Evolutionary conservation across 1,139 yeast genomes (phyloP).

Genomic region (Pichia sp.): DNA sequence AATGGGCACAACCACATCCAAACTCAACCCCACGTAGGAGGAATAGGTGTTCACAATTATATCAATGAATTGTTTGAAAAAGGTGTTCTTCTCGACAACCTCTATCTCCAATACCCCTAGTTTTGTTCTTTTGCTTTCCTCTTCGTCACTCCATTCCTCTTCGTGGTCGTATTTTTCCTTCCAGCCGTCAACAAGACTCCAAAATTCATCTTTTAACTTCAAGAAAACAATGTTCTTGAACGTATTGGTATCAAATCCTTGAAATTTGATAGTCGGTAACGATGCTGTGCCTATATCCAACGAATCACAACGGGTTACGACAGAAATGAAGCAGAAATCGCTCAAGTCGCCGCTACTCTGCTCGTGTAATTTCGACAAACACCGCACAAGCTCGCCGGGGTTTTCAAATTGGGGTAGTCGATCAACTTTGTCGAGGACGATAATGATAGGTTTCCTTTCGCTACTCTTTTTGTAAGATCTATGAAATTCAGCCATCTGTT

Average conservation of each 20-base stretch:
- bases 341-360: conserved; percentile 19
- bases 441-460: conserved; percentile 19
- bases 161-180: neutral
- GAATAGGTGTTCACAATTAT: conserved; percentile 30
- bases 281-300: conserved; percentile 25
- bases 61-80: conserved; percentile 26
- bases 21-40: conserved; percentile 27
- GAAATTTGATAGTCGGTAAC: conserved; percentile 27
- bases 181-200: conserved; percentile 14
- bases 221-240: conserved; percentile 24
- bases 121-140: neutral
- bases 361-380: conserved; percentile 29
- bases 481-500: conserved; percentile 18
- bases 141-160: conserved; percentile 2
- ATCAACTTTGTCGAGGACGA: conserved; percentile 30
- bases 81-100: conserved; percentile 4
- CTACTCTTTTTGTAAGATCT: neutral
- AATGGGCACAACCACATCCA: conserved; percentile 27
- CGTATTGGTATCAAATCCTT: conserved; percentile 22
- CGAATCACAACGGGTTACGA: conserved; percentile 26
- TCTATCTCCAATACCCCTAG: neutral
- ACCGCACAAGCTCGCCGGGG: conserved; percentile 24
- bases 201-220: conserved; percentile 18
- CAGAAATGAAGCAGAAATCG: conserved; percentile 25
- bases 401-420: conserved; percentile 23